Evolutionary conservation across 176 grass and related monocot genomes (phyloP).

Genomic region (Carex littledalei): DNA sequence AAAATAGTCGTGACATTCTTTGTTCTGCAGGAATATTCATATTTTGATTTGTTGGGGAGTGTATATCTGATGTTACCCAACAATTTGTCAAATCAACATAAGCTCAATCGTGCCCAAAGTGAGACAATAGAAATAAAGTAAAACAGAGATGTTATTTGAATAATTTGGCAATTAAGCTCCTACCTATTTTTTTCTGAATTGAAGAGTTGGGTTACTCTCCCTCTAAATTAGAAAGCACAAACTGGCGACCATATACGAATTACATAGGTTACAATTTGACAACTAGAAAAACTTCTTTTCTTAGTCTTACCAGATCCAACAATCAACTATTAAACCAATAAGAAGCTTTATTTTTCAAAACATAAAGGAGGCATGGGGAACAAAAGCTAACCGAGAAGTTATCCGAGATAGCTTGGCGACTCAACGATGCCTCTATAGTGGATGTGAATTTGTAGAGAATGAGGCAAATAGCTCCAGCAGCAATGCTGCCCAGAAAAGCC

Average conservation of each 20-base stretch:
- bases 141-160: background rate
- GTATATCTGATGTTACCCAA: background rate
- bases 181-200: background rate
- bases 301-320: background rate
- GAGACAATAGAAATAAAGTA: background rate
- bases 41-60: background rate
- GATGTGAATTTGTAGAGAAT: constrained; percentile 84
- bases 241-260: background rate
- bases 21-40: background rate
- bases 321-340: background rate
- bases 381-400: constrained; percentile 68
- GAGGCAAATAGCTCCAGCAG: constrained; percentile 66
- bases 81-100: background rate
- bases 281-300: background rate
- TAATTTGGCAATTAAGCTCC: background rate
- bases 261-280: background rate
- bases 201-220: background rate
- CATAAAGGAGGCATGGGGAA: background rate
- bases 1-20: background rate
- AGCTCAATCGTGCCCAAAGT: background rate
- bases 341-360: background rate
- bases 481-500: constrained; percentile 64
- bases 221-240: background rate
- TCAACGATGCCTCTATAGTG: constrained; percentile 74
- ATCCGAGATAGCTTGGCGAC: constrained; percentile 67